Evolutionary conservation across 2,329 filamentous ascomycete genomes (phyloP).

Genomic region (Periconia macrospinosa): DNA sequence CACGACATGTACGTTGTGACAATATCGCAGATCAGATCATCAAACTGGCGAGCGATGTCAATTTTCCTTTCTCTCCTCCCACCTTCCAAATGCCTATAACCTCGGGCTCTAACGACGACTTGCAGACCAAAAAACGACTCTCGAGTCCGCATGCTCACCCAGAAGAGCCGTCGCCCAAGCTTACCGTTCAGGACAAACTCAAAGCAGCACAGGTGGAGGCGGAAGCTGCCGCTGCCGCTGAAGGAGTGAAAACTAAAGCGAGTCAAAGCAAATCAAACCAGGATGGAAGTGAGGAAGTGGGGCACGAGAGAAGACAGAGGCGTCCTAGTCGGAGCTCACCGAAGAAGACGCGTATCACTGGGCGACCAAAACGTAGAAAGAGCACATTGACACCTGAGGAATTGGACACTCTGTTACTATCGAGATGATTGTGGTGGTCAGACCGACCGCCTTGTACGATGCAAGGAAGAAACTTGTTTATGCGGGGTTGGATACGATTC

Average conservation of each 20-base stretch:
- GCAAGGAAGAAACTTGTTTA: slow-evolving; percentile 10
- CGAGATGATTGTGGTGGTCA: slow-evolving; percentile 20
- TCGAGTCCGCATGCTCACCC: slow-evolving; percentile 42
- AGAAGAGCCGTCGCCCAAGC: slow-evolving; percentile 42
- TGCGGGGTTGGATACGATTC: slow-evolving; percentile 11
- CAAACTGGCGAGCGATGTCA: slow-evolving; percentile 30
- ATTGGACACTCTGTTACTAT: slow-evolving; percentile 54
- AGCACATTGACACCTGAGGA: slow-evolving; percentile 78
- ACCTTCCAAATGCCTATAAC: slow-evolving; percentile 9
- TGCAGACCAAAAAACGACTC: slow-evolving; percentile 40
- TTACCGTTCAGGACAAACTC: slow-evolving; percentile 53
- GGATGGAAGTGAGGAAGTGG: slow-evolving; percentile 13
- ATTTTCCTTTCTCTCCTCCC: slow-evolving; percentile 16
- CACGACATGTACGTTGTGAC: slow-evolving; percentile 43
- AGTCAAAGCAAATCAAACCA: neutral
- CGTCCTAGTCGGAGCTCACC: slow-evolving; percentile 29
- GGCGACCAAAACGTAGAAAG: slow-evolving; percentile 66
- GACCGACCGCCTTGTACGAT: slow-evolving; percentile 7
- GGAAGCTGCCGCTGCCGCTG: slow-evolving; percentile 44
- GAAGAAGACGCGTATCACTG: slow-evolving; percentile 52
- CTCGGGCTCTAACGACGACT: slow-evolving; percentile 30
- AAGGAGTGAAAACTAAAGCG: slow-evolving; percentile 14
- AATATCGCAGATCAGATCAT: slow-evolving; percentile 22
- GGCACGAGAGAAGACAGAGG: slow-evolving; percentile 24
- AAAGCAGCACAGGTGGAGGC: slow-evolving; percentile 48